phyloP scores from a whole-genome alignment of 495 filamentous ascomycete species.

The Stereocaulon alpinum region DNA sequence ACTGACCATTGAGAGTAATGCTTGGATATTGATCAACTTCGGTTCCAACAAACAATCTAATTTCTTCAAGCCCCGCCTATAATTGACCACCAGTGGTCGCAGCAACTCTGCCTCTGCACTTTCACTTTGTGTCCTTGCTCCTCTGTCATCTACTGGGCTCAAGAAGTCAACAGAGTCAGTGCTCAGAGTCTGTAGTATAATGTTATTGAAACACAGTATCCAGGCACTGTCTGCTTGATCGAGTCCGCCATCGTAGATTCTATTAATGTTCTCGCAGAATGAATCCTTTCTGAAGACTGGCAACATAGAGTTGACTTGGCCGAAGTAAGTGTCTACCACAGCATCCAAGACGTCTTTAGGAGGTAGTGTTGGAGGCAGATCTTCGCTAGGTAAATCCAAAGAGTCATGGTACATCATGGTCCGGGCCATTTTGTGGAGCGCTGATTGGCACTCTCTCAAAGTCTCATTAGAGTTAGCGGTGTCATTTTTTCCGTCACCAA shows the following conservation, averaged over 20 bases:
- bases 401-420: conserved; percentile 3
- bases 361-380: background rate
- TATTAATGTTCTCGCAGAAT: background rate
- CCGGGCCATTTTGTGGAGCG: background rate
- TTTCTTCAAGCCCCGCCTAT: conserved; percentile 1
- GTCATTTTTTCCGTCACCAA: background rate
- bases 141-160: background rate
- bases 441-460: background rate
- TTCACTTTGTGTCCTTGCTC: background rate
- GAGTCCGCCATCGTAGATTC: background rate
- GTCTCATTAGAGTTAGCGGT: background rate
- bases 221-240: background rate
- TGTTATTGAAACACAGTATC: conserved; percentile 4
- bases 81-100: background rate
- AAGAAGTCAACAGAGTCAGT: background rate
- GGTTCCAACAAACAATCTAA: background rate
- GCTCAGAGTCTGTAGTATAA: conserved; percentile 6
- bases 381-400: conserved; percentile 2
- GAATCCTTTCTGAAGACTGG: background rate
- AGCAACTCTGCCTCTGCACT: background rate
- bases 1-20: conserved; percentile 5
- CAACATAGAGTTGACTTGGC: conserved; percentile 4
- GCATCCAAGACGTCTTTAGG: background rate
- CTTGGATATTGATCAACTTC: background rate
- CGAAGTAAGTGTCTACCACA: background rate